Base-by-base conservation (phyloP, 164 flowering plant genomes). In the Vitis amurensis region DNA sequence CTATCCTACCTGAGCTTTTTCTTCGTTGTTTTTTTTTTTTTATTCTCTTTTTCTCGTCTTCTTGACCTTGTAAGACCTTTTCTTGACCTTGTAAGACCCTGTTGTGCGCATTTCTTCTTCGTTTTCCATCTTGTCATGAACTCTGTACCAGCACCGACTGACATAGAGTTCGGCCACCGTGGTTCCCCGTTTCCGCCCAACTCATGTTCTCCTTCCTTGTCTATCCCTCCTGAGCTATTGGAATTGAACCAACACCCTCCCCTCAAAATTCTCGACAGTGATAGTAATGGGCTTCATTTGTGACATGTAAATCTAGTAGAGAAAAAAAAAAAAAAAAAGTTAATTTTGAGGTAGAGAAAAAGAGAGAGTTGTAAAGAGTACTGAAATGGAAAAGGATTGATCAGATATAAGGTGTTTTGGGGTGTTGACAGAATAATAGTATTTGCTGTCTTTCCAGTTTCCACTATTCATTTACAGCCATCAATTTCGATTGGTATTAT, bases 51-150 rank as follows among this genome's bases (percentile, higher is more conserved):
- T 17, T 72, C 64, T 56, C 64, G 47, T 80, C 68, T 90, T 90
- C 91, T 90, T 88, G 93, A 87, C 93, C 92, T 88, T 90, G 94
- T 90, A 88, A 92, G 92, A 81, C 93, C 90, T 87, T 87, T 90
- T 89, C 93, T 92, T 89, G 97, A 86, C 91, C 94, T 91, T 87
- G 95, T 89, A 92, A 92, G 97, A 88, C 91, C 93, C 82, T 49
- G 4, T 6, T 0, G 49, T 15, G 16, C 30, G 9, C 64, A 37
- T 37, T 15, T 50, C 67, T 1, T 59, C 67, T 70, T 73, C 16
- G 1, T 68, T 64, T 29, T 48, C 9, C 37, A 0, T 63, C 31
- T 15, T 9, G 12, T 50, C 3, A 9, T 13, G 11, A 52, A 62
- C 51, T 66, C 71, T 68, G 51, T 60, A 31, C 66, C 69, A 29